Conservation (phyloP, 768 basidiomycete species). For the Gyrodon lividus region DNA sequence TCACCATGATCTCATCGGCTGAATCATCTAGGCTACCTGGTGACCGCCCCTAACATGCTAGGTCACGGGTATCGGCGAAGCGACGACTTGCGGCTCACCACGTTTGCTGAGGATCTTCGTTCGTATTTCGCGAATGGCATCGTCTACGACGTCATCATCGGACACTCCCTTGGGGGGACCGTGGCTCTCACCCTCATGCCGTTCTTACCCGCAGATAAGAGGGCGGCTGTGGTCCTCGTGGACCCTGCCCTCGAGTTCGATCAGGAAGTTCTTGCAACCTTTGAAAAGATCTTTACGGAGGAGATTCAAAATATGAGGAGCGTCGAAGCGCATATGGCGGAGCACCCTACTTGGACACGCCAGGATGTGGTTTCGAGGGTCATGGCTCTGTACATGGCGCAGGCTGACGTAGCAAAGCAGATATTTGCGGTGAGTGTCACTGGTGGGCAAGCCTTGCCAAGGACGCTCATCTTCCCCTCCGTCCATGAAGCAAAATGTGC, state of each 20-base stretch:
- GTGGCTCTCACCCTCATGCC: conserved; percentile 11
- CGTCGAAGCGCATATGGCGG: conserved; percentile 6
- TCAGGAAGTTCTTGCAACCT: background rate
- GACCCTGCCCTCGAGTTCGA: conserved; percentile 12
- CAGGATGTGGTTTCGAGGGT: conserved; percentile 12
- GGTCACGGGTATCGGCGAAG: conserved; percentile 14
- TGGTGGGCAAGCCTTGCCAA: too few relatives aligned
- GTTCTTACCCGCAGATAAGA: conserved; percentile 2
- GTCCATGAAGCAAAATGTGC: conserved; percentile 12
- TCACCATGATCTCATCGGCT: background rate
- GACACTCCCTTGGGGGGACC: conserved; percentile 14
- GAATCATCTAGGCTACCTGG: conserved; percentile 8
- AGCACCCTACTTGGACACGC: conserved; percentile 16
- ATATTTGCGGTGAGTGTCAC: conserved; percentile 11
- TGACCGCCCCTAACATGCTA: conserved; percentile 17
- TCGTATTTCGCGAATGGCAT: conserved; percentile 13
- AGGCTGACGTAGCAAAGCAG: conserved; percentile 1
- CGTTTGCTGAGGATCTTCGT: conserved; percentile 14
- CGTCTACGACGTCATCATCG: conserved; percentile 17
- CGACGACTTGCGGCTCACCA: conserved; percentile 10
- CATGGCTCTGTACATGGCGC: conserved; percentile 9
- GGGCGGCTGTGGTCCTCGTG: conserved; percentile 11
- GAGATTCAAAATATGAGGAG: conserved; percentile 3
- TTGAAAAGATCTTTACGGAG: background rate
- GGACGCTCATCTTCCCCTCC: background rate